phyloP scores from a whole-genome alignment of 176 grass and related monocot genomes.

The Oryza coarctata region DNA sequence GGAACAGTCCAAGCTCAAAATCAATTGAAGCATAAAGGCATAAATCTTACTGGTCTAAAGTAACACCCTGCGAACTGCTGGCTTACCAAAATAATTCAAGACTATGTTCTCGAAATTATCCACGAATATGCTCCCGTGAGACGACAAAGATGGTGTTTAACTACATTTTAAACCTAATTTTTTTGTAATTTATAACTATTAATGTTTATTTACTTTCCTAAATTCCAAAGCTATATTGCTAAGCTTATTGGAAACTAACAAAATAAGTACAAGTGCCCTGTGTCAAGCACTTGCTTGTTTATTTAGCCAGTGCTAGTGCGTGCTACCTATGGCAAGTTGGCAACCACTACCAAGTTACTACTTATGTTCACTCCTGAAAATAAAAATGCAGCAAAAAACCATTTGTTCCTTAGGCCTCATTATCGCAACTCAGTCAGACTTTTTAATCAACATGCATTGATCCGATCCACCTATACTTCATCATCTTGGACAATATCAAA shows the following conservation, averaged over 20 bases:
- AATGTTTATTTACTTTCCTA: neutral
- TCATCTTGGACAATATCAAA: neutral
- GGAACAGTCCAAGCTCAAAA: neutral
- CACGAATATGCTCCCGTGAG: neutral
- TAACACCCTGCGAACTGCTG: neutral
- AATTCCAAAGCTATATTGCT: neutral
- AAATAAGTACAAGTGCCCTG: neutral
- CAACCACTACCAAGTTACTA: neutral
- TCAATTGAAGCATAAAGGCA: neutral
- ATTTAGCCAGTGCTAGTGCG: neutral
- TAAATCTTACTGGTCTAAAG: neutral
- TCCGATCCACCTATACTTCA: neutral
- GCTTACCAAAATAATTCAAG: neutral
- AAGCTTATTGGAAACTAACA: neutral
- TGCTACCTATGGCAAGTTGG: neutral
- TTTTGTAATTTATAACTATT: neutral
- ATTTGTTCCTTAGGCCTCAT: too few species aligned
- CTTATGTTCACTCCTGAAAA: constrained; percentile 11
- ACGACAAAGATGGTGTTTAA: neutral
- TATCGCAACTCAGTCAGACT: neutral
- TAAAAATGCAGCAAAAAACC: neutral
- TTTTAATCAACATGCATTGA: neutral
- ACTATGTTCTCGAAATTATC: neutral
- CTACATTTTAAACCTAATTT: neutral
- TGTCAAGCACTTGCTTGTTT: neutral